phyloP scores from a whole-genome alignment of 176 grass and related monocot species.

The Carex parvula region DNA sequence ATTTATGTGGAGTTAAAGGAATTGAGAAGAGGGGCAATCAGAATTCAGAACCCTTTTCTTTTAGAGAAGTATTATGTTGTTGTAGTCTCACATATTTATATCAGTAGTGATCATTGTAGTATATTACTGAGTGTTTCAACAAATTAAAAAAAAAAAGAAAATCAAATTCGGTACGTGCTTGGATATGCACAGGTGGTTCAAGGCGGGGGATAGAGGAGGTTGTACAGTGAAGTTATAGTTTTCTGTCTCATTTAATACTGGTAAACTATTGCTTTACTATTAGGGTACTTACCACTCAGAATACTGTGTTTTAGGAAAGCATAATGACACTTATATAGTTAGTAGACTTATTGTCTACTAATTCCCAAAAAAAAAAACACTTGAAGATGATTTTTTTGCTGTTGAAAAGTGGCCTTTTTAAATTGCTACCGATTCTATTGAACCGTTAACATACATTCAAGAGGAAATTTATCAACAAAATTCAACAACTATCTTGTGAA shows the following conservation, averaged over 20 bases:
- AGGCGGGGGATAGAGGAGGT: background rate
- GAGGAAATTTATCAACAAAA: background rate
- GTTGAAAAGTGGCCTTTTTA: background rate
- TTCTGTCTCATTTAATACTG: background rate
- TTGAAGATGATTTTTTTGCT: background rate
- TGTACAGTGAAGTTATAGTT: background rate
- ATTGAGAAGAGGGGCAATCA: background rate
- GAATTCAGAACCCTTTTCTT: background rate
- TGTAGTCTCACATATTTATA: background rate
- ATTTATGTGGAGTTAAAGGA: background rate
- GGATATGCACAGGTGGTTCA: background rate
- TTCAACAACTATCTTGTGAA: background rate
- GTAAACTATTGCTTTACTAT: background rate
- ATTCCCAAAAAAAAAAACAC: background rate
- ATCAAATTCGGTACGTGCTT: background rate
- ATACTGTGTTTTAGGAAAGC: background rate
- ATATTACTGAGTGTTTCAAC: background rate
- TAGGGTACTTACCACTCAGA: background rate
- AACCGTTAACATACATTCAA: background rate
- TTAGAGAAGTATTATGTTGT: no score
- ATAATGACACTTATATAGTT: background rate
- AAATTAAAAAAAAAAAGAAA: background rate
- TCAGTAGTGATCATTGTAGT: background rate
- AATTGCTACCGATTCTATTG: no score
- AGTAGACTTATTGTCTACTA: background rate